These are phyloP conservation scores for Beauveria bassiana DNA, from an alignment of 2,329 filamentous ascomycete genomes.

Conservation along the genomic window DNA sequence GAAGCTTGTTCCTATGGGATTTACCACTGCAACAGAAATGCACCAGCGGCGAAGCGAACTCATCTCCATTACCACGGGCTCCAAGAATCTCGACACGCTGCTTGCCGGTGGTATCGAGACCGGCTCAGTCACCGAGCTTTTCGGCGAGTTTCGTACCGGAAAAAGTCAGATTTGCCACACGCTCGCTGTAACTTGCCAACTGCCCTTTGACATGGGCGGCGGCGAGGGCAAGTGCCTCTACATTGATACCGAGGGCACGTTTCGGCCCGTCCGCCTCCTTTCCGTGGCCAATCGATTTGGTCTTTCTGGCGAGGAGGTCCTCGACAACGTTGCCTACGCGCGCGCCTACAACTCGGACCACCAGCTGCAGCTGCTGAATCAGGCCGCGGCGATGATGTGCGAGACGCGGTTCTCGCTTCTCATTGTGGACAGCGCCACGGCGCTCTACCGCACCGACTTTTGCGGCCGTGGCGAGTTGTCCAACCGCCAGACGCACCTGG, in stretches of 20 bases:
- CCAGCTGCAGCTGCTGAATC: constrained; percentile 87
- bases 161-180: constrained; percentile 99
- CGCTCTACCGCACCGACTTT: constrained; percentile 94
- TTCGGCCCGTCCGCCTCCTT: constrained; percentile 82
- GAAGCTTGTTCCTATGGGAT: constrained; percentile 96
- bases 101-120: constrained; percentile 93
- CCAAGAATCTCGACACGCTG: constrained; percentile 92
- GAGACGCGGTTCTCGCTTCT: constrained; percentile 95
- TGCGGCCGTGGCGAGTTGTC: constrained; percentile 93
- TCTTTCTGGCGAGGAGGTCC: constrained; percentile 88
- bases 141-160: constrained; percentile 94
- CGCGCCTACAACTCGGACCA: constrained; percentile 98
- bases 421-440: constrained; percentile 91
- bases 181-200: constrained; percentile 92
- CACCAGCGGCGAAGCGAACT: constrained; percentile 92
- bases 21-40: constrained; percentile 98
- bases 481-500: constrained; percentile 81
- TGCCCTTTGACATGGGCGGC: constrained; percentile 98
- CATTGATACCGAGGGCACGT: constrained; percentile 97
- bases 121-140: constrained; percentile 95
- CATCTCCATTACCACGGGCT: constrained; percentile 96
- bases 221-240: constrained; percentile 98
- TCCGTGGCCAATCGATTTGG: constrained; percentile 93
- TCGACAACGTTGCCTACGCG: constrained; percentile 97
- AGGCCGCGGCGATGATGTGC: constrained; percentile 98